A percentile compares a stretch with the other conserved stretches of the same genome.
Evolutionary conservation across 2,329 filamentous ascomycete genomes (phyloP).

Genomic region (Claviceps citrina): DNA sequence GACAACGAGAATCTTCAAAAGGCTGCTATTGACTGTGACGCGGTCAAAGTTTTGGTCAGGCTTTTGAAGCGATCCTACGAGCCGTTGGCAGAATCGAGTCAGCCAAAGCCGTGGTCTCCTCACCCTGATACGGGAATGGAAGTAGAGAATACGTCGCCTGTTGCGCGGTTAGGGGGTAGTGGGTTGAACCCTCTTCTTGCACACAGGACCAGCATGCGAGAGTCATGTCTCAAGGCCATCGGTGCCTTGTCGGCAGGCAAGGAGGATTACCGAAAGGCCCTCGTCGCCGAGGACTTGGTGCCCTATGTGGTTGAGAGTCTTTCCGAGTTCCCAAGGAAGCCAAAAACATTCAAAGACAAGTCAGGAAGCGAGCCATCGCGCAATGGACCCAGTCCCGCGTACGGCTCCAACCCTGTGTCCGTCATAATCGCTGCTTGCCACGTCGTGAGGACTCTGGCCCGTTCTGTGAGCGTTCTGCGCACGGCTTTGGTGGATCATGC

Average conservation of each 20-base stretch:
- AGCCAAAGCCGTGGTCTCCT: constrained; percentile 25
- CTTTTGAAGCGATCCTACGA: constrained; percentile 38
- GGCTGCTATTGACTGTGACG: constrained; percentile 55
- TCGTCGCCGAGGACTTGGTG: constrained; percentile 70
- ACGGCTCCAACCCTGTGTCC: constrained; percentile 56
- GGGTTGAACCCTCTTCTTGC: constrained; percentile 44
- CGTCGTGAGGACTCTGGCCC: constrained; percentile 63
- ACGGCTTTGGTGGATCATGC: constrained; percentile 79
- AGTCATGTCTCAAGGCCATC: constrained; percentile 61
- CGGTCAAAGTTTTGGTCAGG: constrained; percentile 29
- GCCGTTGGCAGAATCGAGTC: constrained; percentile 20
- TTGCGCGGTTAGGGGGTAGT: constrained; percentile 39
- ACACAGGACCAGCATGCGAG: constrained; percentile 62
- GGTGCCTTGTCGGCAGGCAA: constrained; percentile 69
- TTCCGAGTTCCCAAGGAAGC: constrained; percentile 36
- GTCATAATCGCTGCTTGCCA: constrained; percentile 79
- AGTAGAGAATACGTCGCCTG: constrained; percentile 17
- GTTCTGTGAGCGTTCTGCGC: constrained; percentile 69
- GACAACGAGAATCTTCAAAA: constrained; percentile 70
- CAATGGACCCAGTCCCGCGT: constrained; percentile 26
- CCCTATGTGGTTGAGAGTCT: constrained; percentile 75
- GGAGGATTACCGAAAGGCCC: constrained; percentile 66
- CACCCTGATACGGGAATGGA: constrained; percentile 20
- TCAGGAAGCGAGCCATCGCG: constrained; percentile 18
- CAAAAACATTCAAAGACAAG: constrained; percentile 26